Evolutionary conservation across 2,329 filamentous ascomycete species (phyloP).

Genomic region (Colletotrichum navitas): DNA sequence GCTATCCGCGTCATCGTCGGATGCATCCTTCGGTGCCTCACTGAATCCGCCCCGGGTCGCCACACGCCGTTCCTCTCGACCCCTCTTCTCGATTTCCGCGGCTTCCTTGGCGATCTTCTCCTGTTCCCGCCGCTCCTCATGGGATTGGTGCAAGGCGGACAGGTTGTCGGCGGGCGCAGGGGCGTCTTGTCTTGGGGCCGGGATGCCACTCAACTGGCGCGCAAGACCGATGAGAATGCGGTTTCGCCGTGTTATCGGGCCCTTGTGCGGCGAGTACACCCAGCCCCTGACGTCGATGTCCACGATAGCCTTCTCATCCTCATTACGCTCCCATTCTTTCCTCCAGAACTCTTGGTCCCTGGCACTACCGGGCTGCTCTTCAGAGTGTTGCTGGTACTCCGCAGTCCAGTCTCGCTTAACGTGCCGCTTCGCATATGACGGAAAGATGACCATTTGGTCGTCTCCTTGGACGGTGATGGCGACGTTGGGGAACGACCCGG

Average conservation of each 20-base stretch:
- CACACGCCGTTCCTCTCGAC: conserved; percentile 77
- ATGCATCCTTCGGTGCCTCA: conserved; percentile 68
- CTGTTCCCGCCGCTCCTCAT: conserved; percentile 66
- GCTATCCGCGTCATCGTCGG: conserved; percentile 53
- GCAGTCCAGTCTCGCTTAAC: conserved; percentile 61
- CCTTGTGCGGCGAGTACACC: conserved; percentile 89
- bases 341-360: conserved; percentile 81
- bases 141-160: conserved; percentile 53
- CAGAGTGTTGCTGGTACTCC: conserved; percentile 48
- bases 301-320: conserved; percentile 87
- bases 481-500: conserved; percentile 86
- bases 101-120: conserved; percentile 81
- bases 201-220: conserved; percentile 87
- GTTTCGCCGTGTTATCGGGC: conserved; percentile 88
- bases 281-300: conserved; percentile 96
- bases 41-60: conserved; percentile 81
- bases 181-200: conserved; percentile 67
- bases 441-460: conserved; percentile 95
- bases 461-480: conserved; percentile 83
- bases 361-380: conserved; percentile 56
- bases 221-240: conserved; percentile 88
- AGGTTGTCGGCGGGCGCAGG: conserved; percentile 43
- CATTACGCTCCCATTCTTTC: conserved; percentile 81
- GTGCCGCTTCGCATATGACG: conserved; percentile 88
- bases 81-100: conserved; percentile 79